phyloP scores from a whole-genome alignment of 1,284 basidiomycete species.

The Boletus nobilissimus region DNA sequence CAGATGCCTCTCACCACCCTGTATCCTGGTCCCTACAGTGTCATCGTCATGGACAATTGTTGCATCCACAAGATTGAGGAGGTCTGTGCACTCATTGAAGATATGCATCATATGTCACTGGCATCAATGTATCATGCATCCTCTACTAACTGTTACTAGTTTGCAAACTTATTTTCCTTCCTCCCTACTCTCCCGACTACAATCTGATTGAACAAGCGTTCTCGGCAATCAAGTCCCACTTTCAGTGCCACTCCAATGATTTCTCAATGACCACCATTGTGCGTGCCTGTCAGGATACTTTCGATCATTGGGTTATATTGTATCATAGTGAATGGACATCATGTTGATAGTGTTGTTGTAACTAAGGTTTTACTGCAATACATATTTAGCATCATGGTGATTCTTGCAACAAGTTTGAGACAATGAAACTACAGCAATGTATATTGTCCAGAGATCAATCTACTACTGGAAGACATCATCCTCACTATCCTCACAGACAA shows the following conservation, averaged over 20 bases:
- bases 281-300: constrained; percentile 21
- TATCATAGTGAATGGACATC: no score
- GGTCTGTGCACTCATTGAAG: background rate
- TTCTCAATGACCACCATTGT: constrained; percentile 14
- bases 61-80: background rate
- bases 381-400: no score
- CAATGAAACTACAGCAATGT: no score
- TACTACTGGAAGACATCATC: no score
- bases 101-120: background rate
- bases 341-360: no score
- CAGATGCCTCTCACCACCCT: background rate
- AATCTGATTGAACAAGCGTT: background rate
- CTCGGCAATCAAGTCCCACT: constrained; percentile 31
- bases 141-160: background rate
- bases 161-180: constrained; percentile 14
- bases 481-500: background rate
- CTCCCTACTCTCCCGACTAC: background rate
- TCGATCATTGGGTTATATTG: background rate
- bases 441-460: no score
- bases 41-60: background rate
- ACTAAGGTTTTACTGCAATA: no score
- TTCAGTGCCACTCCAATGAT: constrained; percentile 1
- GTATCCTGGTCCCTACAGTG: background rate
- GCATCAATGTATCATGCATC: background rate
- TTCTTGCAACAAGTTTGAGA: no score